Percentiles rank a stretch among this genome's conserved stretches.
These are phyloP conservation scores for Backusella australiensis DNA, from an alignment of 192 early-diverging fungal species.

Conservation along the genomic window DNA sequence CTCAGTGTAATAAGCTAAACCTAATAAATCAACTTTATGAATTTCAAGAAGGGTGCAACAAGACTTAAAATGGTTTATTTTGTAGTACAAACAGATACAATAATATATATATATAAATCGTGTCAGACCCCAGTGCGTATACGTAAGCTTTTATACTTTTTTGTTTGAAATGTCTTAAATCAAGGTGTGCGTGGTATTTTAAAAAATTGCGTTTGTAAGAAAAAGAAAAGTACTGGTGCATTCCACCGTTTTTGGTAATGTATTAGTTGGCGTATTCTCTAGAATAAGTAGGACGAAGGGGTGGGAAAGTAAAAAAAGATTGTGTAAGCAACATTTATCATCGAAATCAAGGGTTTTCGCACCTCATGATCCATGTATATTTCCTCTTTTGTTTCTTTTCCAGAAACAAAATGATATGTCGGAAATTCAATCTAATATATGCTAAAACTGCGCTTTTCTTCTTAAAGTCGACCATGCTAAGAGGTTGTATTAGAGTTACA, in stretches of 20 bases:
- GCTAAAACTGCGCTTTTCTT: neutral
- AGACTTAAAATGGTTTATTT: neutral
- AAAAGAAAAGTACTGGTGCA: neutral
- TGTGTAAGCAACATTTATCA: neutral
- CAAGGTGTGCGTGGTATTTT: neutral
- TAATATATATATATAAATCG: neutral
- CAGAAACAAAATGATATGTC: neutral
- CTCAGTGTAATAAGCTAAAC: neutral
- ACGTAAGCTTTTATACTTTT: neutral
- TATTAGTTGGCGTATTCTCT: neutral
- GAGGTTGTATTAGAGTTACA: neutral
- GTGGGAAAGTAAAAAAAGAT: neutral
- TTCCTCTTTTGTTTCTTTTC: neutral
- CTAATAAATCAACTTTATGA: neutral
- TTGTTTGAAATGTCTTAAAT: neutral
- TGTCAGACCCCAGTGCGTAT: neutral
- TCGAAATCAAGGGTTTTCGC: neutral
- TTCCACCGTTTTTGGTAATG: neutral
- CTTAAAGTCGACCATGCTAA: neutral
- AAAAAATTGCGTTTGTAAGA: neutral
- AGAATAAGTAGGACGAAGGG: neutral
- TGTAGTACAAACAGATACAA: neutral
- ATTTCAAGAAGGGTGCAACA: neutral
- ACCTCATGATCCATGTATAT: neutral
- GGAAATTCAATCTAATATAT: neutral